A percentile compares a stretch with the other conserved stretches of the same genome.
These are phyloP conservation scores for Geoglossum glabrum DNA, from an alignment of 495 filamentous ascomycete species.

Conservation along the genomic window DNA sequence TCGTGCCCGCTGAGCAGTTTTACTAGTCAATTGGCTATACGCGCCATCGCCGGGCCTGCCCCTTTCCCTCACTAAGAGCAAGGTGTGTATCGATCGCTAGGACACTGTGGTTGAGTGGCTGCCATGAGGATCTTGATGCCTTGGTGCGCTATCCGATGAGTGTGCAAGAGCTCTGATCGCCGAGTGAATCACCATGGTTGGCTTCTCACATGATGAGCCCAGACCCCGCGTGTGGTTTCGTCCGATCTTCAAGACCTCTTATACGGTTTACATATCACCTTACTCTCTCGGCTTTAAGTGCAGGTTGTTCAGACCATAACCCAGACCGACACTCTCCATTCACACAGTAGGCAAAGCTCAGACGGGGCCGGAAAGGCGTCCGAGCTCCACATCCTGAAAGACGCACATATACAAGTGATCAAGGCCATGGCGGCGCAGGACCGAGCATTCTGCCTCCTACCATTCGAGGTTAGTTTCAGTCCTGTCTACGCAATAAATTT, in stretches of 20 bases:
- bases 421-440: not conserved
- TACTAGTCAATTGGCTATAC: not conserved
- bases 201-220: not conserved
- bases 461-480: not conserved
- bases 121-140: not conserved
- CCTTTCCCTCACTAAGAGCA: not conserved
- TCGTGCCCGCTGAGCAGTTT: not conserved
- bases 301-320: not conserved
- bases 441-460: not conserved
- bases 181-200: not conserved
- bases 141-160: not conserved
- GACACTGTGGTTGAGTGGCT: not conserved
- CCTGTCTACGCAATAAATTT: not conserved
- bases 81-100: not conserved
- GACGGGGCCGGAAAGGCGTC: not conserved
- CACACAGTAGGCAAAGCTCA: not conserved
- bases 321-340: not conserved
- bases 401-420: not conserved
- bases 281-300: not conserved
- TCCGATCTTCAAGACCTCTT: not conserved
- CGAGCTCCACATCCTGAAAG: not conserved
- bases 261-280: not conserved
- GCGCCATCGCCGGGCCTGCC: not conserved
- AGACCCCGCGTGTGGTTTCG: not conserved
- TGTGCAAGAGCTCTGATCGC: not conserved